Base-by-base conservation (phyloP, 148 eudicot species). In the Gaultheria prostrata region DNA sequence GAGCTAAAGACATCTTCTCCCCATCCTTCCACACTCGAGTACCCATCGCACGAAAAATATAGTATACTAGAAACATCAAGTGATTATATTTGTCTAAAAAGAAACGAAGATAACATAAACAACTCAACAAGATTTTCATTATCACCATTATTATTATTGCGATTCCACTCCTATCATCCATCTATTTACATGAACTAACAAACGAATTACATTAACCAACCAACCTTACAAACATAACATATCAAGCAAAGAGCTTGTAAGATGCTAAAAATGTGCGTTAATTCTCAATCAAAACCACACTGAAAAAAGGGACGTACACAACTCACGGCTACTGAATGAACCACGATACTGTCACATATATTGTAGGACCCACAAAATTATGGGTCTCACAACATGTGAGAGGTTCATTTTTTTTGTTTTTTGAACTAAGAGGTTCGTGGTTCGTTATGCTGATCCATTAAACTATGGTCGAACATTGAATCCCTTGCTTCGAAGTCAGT, bases 401-500 rank as follows among this genome's bases (percentile, higher is more conserved):
- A 63, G 32, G 4, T 10, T 63, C 8, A n/a, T n/a, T n/a, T n/a
- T n/a, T n/a, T n/a, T n/a, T n/a, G n/a, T n/a, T n/a, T n/a, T n/a
- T n/a, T n/a, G n/a, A n/a, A n/a, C n/a, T n/a, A n/a, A 59, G 70
- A 63, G 32, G 4, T 10, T 63, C 8, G 70, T 26, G 32, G 14
- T 63, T 63, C 32, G 2, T 24, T 28, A 6, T 71, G 72, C 24
- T 17, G 32, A 32, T 61, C 89, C 89, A 28, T 67, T 28, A 94
- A 77, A 92, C 78, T 8, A 85, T 74, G n/a, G 98, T 93, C 39
- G 93, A 93, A 86, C 98, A 95, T 83, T 86, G 89, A 83, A 85
- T 84, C 72, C 96, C 95, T 69, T 85, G 92, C 82, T 78, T 89
- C 10, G 87, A 83, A 70, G 85, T 91, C 73, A 89, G 77, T 11